Base-by-base conservation (phyloP, 495 filamentous ascomycete species). In the Podospora pseudopauciseta region DNA sequence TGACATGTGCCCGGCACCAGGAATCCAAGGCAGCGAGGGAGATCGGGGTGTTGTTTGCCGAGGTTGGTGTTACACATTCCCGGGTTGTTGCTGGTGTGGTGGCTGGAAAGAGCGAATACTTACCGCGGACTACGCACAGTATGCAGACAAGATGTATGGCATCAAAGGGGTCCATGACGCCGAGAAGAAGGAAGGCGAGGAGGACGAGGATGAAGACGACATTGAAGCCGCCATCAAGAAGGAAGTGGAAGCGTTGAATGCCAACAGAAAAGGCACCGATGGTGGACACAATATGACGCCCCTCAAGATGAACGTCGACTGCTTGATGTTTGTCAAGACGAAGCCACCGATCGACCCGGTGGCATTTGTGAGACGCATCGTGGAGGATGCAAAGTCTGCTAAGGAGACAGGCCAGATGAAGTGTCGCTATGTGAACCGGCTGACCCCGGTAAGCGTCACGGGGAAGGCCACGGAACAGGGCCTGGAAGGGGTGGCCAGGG, bases 161-260 rank as follows among this genome's bases (percentile, higher is more conserved):
- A 79, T 83, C 71, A 78, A 79, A 23, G 64, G 59, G 11, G 59
- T 68, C 5, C 66, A 68, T 28, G 69, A 68, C 28, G n/a, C 70
- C 3, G 79, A 76, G 18, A 78, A 79, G 18, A 84, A 82, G 23
- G 60, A 53, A 3, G 70, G 53, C 9, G 70, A 76, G 1, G 79
- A 79, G 2, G 80, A 81, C 11, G 79, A 77, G 1, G 82, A 77
- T 3, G 74, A 75, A 2, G 81, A 83, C 44, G 92, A 96, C 69
- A 95, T 99, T 73, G 95, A 97, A 72, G 85, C 87, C 0, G 87
- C 91, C 56, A 96, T 97, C 69, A 79, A 85, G 77, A 90, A 87
- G 72, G 95, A 97, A 78, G 78, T 97, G 6, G 86, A 84, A 15
- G 85, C 80, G 0, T 80, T 96, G 67, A 87, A 87, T 54, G 81